Percentiles rank a stretch among this genome's conserved stretches.
Evolutionary conservation across 768 basidiomycete genomes (phyloP).

Genomic region (Termitomyces sp.): DNA sequence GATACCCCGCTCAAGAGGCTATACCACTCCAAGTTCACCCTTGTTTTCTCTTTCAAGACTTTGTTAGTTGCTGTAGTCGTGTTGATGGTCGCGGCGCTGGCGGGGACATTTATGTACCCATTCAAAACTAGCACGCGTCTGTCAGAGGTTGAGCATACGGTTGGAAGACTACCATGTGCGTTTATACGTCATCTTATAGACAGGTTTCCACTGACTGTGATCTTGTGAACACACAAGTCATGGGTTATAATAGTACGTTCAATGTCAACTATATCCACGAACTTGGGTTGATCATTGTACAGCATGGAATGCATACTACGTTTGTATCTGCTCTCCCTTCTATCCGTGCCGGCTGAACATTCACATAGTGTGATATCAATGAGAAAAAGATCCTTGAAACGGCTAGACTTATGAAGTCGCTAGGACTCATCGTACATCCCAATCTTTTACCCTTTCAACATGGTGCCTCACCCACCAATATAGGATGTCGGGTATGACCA

Average conservation of each 20-base stretch:
- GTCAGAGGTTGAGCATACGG: neutral
- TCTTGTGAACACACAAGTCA: slow-evolving; percentile 26
- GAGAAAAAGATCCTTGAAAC: slow-evolving; percentile 47
- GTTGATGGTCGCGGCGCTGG: neutral
- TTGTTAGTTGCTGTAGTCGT: neutral
- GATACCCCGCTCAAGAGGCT: neutral
- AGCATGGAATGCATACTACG: slow-evolving; percentile 73
- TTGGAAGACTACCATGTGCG: slow-evolving; percentile 4
- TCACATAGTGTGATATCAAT: slow-evolving; percentile 49
- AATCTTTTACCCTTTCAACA: neutral
- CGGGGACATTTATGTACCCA: neutral
- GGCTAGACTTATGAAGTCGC: slow-evolving; percentile 35
- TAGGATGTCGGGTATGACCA: slow-evolving; percentile 55
- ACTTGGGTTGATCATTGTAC: neutral
- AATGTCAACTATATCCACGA: neutral
- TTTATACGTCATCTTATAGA: neutral
- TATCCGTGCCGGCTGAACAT: neutral
- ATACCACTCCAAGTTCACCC: slow-evolving; percentile 1
- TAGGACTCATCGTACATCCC: slow-evolving; percentile 42
- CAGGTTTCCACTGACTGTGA: neutral
- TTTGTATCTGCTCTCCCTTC: slow-evolving; percentile 18
- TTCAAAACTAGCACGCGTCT: neutral
- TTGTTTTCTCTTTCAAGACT: slow-evolving; percentile 4
- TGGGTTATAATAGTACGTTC: slow-evolving; percentile 62
- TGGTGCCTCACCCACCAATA: neutral